Conservation (phyloP, 2,329 filamentous ascomycete genomes). For the Aspergillus brasiliensis region DNA sequence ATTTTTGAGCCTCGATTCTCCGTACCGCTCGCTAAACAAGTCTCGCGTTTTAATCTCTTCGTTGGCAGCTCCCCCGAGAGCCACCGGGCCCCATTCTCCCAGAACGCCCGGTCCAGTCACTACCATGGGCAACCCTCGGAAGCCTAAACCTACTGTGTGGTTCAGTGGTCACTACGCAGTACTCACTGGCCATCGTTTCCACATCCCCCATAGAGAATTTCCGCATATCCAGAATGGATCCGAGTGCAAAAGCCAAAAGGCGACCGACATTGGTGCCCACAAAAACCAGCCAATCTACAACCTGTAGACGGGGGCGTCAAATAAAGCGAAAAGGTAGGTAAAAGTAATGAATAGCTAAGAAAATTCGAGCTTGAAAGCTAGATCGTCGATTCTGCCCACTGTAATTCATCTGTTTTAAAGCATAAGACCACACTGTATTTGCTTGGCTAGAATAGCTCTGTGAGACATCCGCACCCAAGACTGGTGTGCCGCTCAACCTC, state of each 20-base stretch:
- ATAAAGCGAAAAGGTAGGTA: not conserved
- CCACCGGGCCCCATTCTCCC: not conserved
- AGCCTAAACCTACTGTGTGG: not conserved
- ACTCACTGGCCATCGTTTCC: conserved; percentile 1
- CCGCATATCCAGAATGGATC: conserved; percentile 1
- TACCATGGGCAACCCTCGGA: conserved; percentile 1
- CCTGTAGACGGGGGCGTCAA: not conserved
- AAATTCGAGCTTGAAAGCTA: no score
- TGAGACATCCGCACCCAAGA: not conserved
- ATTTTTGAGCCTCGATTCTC: not conserved
- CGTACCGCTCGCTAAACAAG: conserved; percentile 1
- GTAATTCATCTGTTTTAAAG: not conserved
- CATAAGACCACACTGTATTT: not conserved
- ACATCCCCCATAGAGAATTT: conserved; percentile 2
- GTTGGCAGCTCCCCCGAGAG: not conserved
- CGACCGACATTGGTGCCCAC: not conserved
- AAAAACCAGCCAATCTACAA: not conserved
- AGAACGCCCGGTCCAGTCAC: conserved; percentile 2
- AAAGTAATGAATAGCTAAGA: not conserved
- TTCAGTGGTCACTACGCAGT: not conserved
- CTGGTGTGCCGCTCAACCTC: no score
- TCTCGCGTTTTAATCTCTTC: not conserved
- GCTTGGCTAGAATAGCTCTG: not conserved
- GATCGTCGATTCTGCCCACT: not conserved
- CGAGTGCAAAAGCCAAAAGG: not conserved